Evolutionary conservation across 495 filamentous ascomycete genomes (phyloP), one percentile per base, ranked within the genome.

Genomic region (Penicillium psychrofluorescens): DNA sequence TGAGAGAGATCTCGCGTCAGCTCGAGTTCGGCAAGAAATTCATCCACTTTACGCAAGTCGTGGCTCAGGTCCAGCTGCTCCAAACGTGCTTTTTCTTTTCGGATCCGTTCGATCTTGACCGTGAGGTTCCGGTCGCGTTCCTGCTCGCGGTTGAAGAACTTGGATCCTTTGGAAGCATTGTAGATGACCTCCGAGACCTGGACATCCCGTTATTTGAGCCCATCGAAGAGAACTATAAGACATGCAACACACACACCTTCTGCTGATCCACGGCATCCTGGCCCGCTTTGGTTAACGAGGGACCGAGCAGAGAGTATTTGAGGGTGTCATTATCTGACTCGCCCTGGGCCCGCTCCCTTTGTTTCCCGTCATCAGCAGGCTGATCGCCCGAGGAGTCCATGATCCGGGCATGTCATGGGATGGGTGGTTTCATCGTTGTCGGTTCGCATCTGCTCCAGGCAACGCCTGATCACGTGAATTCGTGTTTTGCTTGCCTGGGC

Each of bases 151-250:
- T 86, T 88, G 74, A 96, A 99, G 70, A 85, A 99, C 59, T 95
- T 96, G 45, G 88, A 95, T 16, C 94, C 94, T 61, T 90, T 95
- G 10, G 89, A 95, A 10, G 92, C 90, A 63, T 94, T 87, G 66
- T 95, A 96, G 40, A 99, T 99, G 45, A 99, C 81, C 61, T 97
- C 89, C 0, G 90, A 91, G n/a, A 95, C 86, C 80, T 85, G 41
- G 6, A 32, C 9, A 14, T 28, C n/a, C 11, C 4, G 22, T 22
- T 22, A 22, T 22, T 22, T 4, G 22, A 22, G 22, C 22, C 22
- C 22, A 22, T 22, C 22, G 22, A 22, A 6, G 22, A 3, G 28
- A 11, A n/a, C 49, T 6, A 51, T 45, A 36, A 31, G 29, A 8
- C 2, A 9, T 8, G 12, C 12, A 14, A 38, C 14, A 14, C 9